Conservation (phyloP, 176 grass and related monocot genomes). For the Thalia dealbata region DNA sequence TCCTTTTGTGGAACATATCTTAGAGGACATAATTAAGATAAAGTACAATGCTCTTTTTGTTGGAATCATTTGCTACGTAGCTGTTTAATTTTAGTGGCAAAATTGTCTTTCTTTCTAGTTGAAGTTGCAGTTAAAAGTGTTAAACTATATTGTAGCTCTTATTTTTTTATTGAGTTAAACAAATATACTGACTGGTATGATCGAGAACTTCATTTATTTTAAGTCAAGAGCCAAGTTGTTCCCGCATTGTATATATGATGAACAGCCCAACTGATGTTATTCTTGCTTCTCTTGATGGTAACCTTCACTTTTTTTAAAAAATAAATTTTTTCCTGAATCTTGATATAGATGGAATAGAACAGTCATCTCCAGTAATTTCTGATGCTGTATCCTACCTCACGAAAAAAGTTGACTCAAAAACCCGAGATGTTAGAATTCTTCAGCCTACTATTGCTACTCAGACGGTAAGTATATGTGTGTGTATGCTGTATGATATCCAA, state of each 20-base stretch:
- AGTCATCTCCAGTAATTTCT: slow-evolving; percentile 51
- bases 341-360: slow-evolving; percentile 40
- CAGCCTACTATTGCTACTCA: slow-evolving; percentile 95
- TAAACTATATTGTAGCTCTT: background rate
- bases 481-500: background rate
- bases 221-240: background rate
- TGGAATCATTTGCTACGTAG: background rate
- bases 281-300: background rate
- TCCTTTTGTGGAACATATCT: background rate
- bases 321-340: background rate
- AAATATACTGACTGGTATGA: background rate
- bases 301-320: background rate
- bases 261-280: no score
- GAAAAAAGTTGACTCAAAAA: slow-evolving; percentile 87
- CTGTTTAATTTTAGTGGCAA: background rate
- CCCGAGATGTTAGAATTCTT: slow-evolving; percentile 83
- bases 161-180: background rate
- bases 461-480: slow-evolving; percentile 41
- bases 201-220: background rate
- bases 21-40: background rate
- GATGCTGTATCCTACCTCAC: slow-evolving; percentile 85
- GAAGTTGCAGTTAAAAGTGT: background rate
- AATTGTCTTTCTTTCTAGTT: background rate
- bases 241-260: background rate
- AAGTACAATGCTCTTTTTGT: background rate